Evolutionary conservation across 1,139 yeast species (phyloP).

Genomic region (Pichia sp.): DNA sequence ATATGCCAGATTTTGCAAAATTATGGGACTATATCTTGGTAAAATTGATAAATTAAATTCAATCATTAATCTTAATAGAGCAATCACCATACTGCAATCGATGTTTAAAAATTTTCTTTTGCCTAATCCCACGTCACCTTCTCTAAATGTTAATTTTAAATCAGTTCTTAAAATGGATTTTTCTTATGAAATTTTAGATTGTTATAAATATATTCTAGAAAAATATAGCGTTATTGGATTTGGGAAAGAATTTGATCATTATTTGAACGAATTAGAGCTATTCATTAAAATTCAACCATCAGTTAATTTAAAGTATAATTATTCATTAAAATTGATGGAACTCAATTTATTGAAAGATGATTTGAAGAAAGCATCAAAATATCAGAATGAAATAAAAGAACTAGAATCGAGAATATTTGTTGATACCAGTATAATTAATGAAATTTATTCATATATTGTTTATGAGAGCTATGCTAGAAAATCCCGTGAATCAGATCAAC

Average conservation of each 20-base stretch:
- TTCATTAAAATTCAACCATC: constrained; percentile 30
- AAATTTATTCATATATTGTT: constrained; percentile 2
- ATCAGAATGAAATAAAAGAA: constrained; percentile 9
- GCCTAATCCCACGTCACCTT: constrained; percentile 8
- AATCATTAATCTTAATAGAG: constrained; percentile 32
- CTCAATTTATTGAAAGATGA: constrained; percentile 16
- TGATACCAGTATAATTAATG: constrained; percentile 2
- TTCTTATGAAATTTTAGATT: constrained; percentile 30
- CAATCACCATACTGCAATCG: constrained; percentile 39
- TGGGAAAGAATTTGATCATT: constrained; percentile 48
- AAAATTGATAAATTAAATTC: constrained; percentile 22
- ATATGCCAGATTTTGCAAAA: constrained; percentile 34
- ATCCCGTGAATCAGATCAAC: no score
- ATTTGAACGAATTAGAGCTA: constrained; percentile 40
- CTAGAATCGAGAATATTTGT: constrained; percentile 6
- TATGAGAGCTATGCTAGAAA: constrained; percentile 1
- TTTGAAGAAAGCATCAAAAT: constrained; percentile 12
- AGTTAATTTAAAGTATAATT: constrained; percentile 30
- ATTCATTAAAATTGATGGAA: constrained; percentile 17
- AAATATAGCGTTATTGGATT: constrained; percentile 42
- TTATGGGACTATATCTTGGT: constrained; percentile 28
- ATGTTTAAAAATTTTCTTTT: constrained; percentile 35
- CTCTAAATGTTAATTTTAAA: constrained; percentile 11
- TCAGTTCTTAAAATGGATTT: constrained; percentile 34
- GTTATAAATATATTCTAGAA: constrained; percentile 35